Base-by-base conservation (phyloP, 148 eudicot genomes). In the Camellia sinensis region DNA sequence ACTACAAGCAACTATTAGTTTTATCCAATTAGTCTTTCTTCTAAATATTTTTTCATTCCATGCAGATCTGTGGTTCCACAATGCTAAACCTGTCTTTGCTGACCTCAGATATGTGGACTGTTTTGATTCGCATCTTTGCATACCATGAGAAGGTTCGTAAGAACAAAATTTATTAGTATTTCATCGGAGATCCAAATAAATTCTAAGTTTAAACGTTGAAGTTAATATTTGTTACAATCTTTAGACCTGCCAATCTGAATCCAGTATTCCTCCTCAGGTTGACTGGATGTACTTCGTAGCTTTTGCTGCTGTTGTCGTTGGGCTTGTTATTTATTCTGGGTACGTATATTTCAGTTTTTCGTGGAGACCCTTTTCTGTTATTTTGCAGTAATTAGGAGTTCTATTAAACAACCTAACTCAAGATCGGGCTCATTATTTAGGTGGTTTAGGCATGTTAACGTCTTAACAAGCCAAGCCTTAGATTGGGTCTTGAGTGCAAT, bases 61-160 rank as follows among this genome's bases (percentile, higher is more conserved):
- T 82, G 81, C 90, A 94, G 98, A 87, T 86, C 41, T 91, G 88
- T 84, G 98, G 98, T 19, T 85, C 98, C 41, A 90, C 98, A 71
- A 92, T 94, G 98, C 87, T 94, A 8, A 94, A 94, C 77, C 83
- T 94, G 76, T 92, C 98, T 77, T 82, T 92, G 79, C 85, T 94
- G 75, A 92, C 98, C 41, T 92, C 97, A 46, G 98, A 94, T 83
- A 94, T 94, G 98, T 94, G 98, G 98, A 89, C 97, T 14, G 97
- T 92, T 59, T 78, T 94, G 64, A 94, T 94, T 80, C 94, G 97
- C 46, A 92, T 94, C 70, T 89, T 92, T 76, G 92, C 89, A 19
- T 94, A 92, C 79, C 92, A 85, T 79, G 87, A 94, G 78, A 91
- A 94, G 94, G 98, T 94, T 71, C 12, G 83, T 67, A 48, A 50